Percentiles rank a stretch among this genome's conserved stretches.
These are phyloP conservation scores for Eucalyptus globulus DNA, from an alignment of 345 rosid species.

Conservation along the genomic window DNA sequence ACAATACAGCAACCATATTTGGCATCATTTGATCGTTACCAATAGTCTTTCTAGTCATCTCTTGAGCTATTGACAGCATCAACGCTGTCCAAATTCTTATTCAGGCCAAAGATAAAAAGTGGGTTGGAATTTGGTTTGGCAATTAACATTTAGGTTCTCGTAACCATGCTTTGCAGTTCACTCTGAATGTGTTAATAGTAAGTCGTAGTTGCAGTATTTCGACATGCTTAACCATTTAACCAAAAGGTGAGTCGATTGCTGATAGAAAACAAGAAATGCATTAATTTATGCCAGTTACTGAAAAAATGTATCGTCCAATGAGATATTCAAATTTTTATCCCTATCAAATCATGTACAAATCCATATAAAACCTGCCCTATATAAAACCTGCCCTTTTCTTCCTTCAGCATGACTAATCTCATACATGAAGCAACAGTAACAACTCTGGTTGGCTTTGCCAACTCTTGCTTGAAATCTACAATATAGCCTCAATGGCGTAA, in stretches of 20 bases:
- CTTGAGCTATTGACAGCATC: not conserved
- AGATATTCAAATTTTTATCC: not conserved
- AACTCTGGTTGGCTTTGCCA: not conserved
- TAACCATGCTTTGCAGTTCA: not conserved
- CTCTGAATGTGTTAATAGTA: not conserved
- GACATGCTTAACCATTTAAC: not conserved
- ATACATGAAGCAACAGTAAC: not conserved
- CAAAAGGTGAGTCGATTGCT: not conserved
- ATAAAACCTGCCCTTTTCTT: not conserved
- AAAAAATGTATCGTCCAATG: not conserved
- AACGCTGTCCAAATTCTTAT: not conserved
- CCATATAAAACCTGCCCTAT: not conserved
- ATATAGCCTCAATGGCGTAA: not conserved
- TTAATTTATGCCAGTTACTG: not conserved
- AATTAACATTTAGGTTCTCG: not conserved
- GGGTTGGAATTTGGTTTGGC: not conserved
- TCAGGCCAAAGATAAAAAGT: not conserved
- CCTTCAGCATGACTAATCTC: not conserved
- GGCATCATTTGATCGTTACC: not conserved
- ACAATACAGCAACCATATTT: not conserved
- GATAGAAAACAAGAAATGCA: not conserved
- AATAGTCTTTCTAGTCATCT: not conserved
- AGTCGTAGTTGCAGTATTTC: not conserved
- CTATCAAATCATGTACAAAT: not conserved
- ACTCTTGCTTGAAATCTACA: not conserved